Evolutionary conservation across 441 rosid genomes (phyloP).

Genomic region (Arabidopsis lyrata): DNA sequence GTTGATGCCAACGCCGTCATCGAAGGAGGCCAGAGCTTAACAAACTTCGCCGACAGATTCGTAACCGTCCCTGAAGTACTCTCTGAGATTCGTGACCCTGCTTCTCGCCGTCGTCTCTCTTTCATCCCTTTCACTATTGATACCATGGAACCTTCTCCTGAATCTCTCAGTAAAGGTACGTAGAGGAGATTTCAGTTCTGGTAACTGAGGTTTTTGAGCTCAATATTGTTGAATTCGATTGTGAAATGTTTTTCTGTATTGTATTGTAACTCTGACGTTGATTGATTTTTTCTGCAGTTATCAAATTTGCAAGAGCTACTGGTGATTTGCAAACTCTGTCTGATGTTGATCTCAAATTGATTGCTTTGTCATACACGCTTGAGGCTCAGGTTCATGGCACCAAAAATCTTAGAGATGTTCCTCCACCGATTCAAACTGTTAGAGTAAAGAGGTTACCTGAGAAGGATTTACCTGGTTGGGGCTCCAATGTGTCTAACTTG

Average conservation of each 20-base stretch:
- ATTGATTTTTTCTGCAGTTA: slow-evolving; percentile 49
- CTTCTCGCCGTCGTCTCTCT: slow-evolving; percentile 79
- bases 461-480: slow-evolving; percentile 95
- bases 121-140: slow-evolving; percentile 72
- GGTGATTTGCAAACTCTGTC: slow-evolving; percentile 94
- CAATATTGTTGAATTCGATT: not conserved
- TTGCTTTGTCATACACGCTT: slow-evolving; percentile 79
- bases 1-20: slow-evolving; percentile 93
- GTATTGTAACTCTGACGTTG: not conserved
- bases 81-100: slow-evolving; percentile 85
- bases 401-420: slow-evolving; percentile 68
- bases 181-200: not conserved
- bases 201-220: not conserved
- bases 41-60: slow-evolving; percentile 68
- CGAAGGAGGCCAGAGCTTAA: slow-evolving; percentile 67
- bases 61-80: slow-evolving; percentile 84
- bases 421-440: slow-evolving; percentile 81
- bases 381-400: slow-evolving; percentile 91
- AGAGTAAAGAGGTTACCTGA: slow-evolving; percentile 82
- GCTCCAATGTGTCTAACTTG: slow-evolving; percentile 87
- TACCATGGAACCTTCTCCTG: slow-evolving; percentile 89
- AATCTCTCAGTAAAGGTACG: slow-evolving; percentile 74
- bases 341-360: slow-evolving; percentile 82
- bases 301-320: slow-evolving; percentile 84
- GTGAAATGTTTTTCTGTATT: not conserved